Percentiles rank a stretch among this genome's conserved stretches.
Conservation (phyloP, 169 alveolate genomes). For the Neospora caninum region DNA sequence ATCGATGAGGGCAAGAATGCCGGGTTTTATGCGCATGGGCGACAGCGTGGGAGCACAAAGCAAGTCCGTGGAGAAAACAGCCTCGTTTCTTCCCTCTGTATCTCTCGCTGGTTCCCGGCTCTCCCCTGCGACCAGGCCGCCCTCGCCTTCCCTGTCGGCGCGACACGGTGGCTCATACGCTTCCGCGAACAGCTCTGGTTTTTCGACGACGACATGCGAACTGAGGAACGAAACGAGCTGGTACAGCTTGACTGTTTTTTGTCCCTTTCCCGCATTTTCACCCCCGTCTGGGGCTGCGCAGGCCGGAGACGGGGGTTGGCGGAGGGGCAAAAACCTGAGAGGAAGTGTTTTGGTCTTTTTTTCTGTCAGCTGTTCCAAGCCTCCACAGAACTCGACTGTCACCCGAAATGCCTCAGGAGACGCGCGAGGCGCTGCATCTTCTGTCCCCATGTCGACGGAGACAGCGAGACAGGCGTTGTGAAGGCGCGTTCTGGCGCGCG, state of each 20-base stretch:
- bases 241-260: neutral
- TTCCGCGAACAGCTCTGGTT: constrained; percentile 24
- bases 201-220: neutral
- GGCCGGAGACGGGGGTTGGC: neutral
- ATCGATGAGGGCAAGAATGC: neutral
- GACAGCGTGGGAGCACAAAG: neutral
- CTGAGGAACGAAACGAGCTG: neutral
- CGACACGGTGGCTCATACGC: constrained; percentile 12
- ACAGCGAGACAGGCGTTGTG: neutral
- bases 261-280: neutral
- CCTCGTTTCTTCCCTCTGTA: neutral
- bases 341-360: neutral
- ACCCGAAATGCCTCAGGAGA: neutral
- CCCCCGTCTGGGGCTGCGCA: neutral
- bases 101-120: neutral
- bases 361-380: constrained; percentile 4
- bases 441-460: too few species aligned
- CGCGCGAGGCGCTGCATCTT: neutral
- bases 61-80: neutral
- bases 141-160: too few species aligned
- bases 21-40: constrained; percentile 4
- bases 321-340: neutral
- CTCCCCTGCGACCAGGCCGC: neutral
- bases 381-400: constrained; percentile 37
- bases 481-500: too few species aligned